A percentile compares a stretch with the other conserved stretches of the same genome.
These are phyloP conservation scores for Lentinus tigrinus DNA, from an alignment of 768 basidiomycete species.

Conservation along the genomic window DNA sequence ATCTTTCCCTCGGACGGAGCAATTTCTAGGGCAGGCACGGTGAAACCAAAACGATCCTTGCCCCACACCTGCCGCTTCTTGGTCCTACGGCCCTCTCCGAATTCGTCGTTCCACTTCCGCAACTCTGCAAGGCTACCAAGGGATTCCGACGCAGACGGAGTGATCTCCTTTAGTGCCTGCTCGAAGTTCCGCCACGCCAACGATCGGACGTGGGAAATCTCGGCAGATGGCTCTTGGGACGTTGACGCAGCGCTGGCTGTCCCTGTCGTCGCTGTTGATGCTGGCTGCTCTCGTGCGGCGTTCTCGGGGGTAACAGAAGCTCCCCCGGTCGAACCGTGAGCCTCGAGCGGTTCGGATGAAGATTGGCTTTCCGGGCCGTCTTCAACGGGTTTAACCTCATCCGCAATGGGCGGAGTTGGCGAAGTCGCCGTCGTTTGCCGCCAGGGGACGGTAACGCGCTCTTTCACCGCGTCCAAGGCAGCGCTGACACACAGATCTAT, in stretches of 20 bases:
- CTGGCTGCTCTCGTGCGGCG: background rate
- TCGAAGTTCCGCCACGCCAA: constrained; percentile 67
- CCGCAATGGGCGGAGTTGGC: background rate
- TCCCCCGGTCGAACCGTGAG: constrained; percentile 1
- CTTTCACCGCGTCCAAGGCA: constrained; percentile 89
- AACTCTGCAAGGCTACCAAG: constrained; percentile 73
- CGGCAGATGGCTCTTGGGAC: background rate
- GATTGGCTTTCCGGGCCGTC: background rate
- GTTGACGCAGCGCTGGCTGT: background rate
- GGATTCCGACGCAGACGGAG: constrained; percentile 83
- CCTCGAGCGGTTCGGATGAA: background rate
- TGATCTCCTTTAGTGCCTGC: constrained; percentile 86
- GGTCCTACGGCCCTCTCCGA: constrained; percentile 79
- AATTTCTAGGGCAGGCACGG: constrained; percentile 33
- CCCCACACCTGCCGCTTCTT: constrained; percentile 78
- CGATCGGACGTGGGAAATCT: constrained; percentile 28
- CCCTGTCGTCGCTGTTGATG: background rate
- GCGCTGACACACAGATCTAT: constrained; percentile 91
- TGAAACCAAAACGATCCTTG: constrained; percentile 85
- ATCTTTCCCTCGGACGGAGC: constrained; percentile 14
- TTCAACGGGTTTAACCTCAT: background rate
- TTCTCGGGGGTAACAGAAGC: background rate
- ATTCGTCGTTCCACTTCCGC: constrained; percentile 90
- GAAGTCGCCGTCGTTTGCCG: constrained; percentile 12
- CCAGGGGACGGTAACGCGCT: constrained; percentile 82